Conservation (phyloP, 176 grass and related monocot genomes). For the Oryza punctata region DNA sequence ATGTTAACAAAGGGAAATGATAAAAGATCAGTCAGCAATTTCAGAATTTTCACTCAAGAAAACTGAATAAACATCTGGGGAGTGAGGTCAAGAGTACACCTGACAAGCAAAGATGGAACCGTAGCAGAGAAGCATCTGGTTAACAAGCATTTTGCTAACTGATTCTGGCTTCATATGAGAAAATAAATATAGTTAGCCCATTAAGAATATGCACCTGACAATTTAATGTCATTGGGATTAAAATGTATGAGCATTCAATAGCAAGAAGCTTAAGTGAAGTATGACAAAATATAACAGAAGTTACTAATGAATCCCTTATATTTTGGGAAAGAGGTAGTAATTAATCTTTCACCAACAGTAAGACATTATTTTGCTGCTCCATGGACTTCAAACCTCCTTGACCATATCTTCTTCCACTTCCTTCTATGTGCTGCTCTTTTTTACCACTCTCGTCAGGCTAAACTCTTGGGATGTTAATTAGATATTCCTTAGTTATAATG, state of each 20-base stretch:
- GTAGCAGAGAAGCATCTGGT: conserved; percentile 93
- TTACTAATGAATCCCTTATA: not conserved
- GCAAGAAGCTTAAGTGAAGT: conserved; percentile 2
- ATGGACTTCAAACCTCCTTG: not conserved
- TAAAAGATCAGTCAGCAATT: conserved; percentile 13
- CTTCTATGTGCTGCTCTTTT: not conserved
- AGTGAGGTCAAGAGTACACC: conserved; percentile 45
- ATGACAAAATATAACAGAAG: not conserved
- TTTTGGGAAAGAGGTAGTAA: not conserved
- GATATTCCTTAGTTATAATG: not conserved
- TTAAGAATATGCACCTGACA: conserved; percentile 31
- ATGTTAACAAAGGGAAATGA: conserved; percentile 31
- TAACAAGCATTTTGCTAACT: conserved; percentile 83
- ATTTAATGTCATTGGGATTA: conserved; percentile 30
- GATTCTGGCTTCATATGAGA: conserved; percentile 76
- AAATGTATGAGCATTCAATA: conserved; percentile 5
- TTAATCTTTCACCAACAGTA: conserved; percentile 3
- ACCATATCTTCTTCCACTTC: not conserved
- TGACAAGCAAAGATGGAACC: conserved; percentile 91
- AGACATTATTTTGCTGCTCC: not conserved
- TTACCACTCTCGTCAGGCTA: not conserved
- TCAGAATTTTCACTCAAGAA: conserved; percentile 22
- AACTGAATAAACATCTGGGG: conserved; percentile 14
- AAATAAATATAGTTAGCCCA: conserved; percentile 41
- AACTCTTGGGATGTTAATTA: not conserved